Evolutionary conservation across 257 asterid species (phyloP).

Genomic region (Solanum clarkiae): DNA sequence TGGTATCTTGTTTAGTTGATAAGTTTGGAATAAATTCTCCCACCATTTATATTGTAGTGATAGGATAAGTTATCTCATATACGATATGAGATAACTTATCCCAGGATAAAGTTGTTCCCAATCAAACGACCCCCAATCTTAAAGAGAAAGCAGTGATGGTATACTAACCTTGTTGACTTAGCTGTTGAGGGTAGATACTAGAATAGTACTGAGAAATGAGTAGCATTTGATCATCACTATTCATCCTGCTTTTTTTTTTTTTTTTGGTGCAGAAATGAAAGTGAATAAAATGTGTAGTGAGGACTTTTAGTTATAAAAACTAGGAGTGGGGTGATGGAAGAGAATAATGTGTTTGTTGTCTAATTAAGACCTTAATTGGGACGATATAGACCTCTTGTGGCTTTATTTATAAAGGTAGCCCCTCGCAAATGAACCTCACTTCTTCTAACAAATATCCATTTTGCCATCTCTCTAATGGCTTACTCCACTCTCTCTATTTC

Average conservation of each 20-base stretch:
- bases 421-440: slow-evolving; percentile 10
- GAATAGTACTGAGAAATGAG: slow-evolving; percentile 45
- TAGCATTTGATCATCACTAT: slow-evolving; percentile 31
- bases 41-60: too few relatives aligned
- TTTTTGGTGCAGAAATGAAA: background rate
- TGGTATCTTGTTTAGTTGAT: too few relatives aligned
- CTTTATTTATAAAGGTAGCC: slow-evolving; percentile 35
- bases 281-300: background rate
- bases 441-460: slow-evolving; percentile 7
- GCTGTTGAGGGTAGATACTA: slow-evolving; percentile 13
- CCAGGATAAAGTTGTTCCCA: too few relatives aligned
- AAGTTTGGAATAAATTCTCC: too few relatives aligned
- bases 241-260: slow-evolving; percentile 2
- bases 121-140: too few relatives aligned
- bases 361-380: background rate
- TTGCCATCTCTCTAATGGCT: slow-evolving; percentile 12
- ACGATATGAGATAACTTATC: too few relatives aligned
- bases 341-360: slow-evolving; percentile 2
- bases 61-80: too few relatives aligned
- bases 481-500: too few relatives aligned
- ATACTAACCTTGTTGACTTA: slow-evolving; percentile 25
- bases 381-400: background rate
- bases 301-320: background rate
- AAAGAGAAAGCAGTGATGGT: background rate
- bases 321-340: background rate